Base-by-base conservation (phyloP, 202 grass and related monocot species). In the Setaria italica region DNA sequence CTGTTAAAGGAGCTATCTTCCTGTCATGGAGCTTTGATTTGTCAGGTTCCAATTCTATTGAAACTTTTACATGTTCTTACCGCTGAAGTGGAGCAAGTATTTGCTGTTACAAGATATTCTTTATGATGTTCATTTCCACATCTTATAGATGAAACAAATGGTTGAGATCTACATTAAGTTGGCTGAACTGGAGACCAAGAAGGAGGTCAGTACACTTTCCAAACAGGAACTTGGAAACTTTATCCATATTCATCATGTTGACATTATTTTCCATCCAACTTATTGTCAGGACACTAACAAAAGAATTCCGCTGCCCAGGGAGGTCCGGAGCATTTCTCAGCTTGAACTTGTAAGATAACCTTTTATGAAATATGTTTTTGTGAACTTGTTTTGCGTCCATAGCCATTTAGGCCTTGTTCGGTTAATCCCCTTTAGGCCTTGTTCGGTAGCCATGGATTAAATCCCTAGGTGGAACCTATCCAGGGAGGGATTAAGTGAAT, bases 101-200 rank as follows among this genome's bases (percentile, higher is more conserved):
- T 74, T 84, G 17, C 9, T 37, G 62, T n/a, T 86, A 72, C 11
- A 75, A 35, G 58, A 76, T 87, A 63, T 45, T 57, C 5, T 75
- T 70, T 34, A 76, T 85, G 68, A 81, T 84, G 15, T 29, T 90
- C 14, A 67, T 86, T 67, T 82, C 74, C 45, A 76, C 67, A 75
- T 89, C 35, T 70, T 87, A 25, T 89, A 97, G 95, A 98, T 98
- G 95, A 98, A 98, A 86, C 89, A 93, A 85, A 90, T 98, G 93
- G 95, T 98, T 91, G 95, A 98, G 89, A 87, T 94, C 73, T 98
- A 98, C 78, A 98, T 98, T 63, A 98, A 95, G 75, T 89, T 98
- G 83, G 95, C 95, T 87, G 92, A 98, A 88, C 85, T 98, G 59
- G 95, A 98, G 91, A 95, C 95, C 41, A 95, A 81, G 84, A 98